Evolutionary conservation across 2,329 filamentous ascomycete species (phyloP).

Genomic region (Byssoonygena ceratinophila): DNA sequence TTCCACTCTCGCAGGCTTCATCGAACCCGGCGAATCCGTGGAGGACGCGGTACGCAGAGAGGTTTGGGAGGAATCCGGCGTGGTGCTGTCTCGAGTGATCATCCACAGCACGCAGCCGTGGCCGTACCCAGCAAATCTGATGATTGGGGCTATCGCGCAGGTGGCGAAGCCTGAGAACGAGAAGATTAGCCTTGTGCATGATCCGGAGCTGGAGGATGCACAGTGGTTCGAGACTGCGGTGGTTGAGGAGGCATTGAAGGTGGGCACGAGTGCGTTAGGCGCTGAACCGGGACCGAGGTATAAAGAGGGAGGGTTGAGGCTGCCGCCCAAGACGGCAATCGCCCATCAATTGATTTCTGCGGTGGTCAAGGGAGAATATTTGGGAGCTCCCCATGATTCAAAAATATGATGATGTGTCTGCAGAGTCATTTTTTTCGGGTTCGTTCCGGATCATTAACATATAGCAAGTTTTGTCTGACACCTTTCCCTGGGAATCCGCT

Average conservation of each 20-base stretch:
- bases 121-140: constrained; percentile 75
- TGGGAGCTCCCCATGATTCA: constrained; percentile 47
- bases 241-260: constrained; percentile 59
- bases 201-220: constrained; percentile 82
- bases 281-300: constrained; percentile 55
- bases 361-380: constrained; percentile 61
- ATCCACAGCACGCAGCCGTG: constrained; percentile 78
- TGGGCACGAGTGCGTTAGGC: constrained; percentile 57
- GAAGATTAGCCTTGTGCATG: constrained; percentile 69
- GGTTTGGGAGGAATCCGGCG: constrained; percentile 77
- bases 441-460: neutral
- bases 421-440: neutral
- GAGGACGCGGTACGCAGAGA: constrained; percentile 76
- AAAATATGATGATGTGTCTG: constrained; percentile 21
- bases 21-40: constrained; percentile 74
- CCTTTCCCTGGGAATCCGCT: neutral
- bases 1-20: constrained; percentile 76
- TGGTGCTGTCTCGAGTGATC: constrained; percentile 63
- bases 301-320: constrained; percentile 62
- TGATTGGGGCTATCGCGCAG: constrained; percentile 83
- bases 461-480: too few species aligned
- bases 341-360: constrained; percentile 78
- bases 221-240: constrained; percentile 80
- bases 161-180: constrained; percentile 65
- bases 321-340: constrained; percentile 83